Percentiles rank a stretch among this genome's conserved stretches.
Evolutionary conservation across 169 alveolate genomes (phyloP).

Genomic region (Babesia divergens): DNA sequence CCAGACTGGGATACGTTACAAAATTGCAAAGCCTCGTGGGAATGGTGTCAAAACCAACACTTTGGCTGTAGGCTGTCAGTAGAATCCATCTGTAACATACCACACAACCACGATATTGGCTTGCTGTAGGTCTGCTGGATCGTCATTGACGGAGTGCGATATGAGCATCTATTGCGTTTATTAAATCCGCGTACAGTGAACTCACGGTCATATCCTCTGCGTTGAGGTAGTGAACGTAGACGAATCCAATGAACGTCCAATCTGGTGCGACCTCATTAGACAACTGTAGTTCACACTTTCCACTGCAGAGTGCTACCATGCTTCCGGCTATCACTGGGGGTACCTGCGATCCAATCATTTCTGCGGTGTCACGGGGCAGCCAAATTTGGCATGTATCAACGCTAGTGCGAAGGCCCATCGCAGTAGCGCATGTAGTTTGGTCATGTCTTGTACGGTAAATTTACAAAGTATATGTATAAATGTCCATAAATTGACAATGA

Average conservation of each 20-base stretch:
- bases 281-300: conserved; percentile 6
- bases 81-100: not conserved
- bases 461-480: not conserved
- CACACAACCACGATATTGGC: conserved; percentile 51
- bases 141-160: conserved; percentile 24
- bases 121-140: not conserved
- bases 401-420: too few relatives aligned
- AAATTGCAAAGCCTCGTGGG: conserved; percentile 26
- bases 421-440: too few relatives aligned
- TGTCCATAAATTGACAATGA: not conserved
- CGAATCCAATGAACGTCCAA: conserved; percentile 47
- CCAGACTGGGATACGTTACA: conserved; percentile 4
- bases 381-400: too few relatives aligned
- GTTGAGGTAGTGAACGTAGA: conserved; percentile 51
- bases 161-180: conserved; percentile 11
- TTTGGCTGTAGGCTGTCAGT: conserved; percentile 11
- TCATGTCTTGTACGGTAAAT: too few relatives aligned
- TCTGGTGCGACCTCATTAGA: not conserved
- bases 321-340: conserved; percentile 48
- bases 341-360: not conserved
- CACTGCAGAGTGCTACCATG: conserved; percentile 42
- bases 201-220: conserved; percentile 46
- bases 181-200: not conserved
- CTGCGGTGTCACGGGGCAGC: not conserved
- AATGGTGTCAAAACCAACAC: conserved; percentile 31